Base-by-base conservation (phyloP, 2,329 filamentous ascomycete species). In the Myotisia sp. region DNA sequence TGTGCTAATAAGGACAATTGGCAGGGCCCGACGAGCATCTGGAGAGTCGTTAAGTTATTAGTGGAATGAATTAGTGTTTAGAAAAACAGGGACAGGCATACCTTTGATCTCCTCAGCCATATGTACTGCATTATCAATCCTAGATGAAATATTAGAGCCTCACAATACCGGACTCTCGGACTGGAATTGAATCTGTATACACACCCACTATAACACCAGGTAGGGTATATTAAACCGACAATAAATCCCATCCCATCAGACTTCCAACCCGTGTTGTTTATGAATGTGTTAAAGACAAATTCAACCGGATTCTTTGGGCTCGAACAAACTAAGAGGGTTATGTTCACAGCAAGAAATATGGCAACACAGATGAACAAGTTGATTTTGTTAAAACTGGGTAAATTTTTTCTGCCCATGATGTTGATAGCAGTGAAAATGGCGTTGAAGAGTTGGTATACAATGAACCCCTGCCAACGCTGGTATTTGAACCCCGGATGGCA, bases 251-350 rank as follows among this genome's bases (percentile, higher is more conserved):
- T 60, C 17, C 61, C 63, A 37, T 54, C 53, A 28, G 55, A 47
- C 4, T 43, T 33, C 63, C 61, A 67, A n/a, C 60, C 64, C 1
- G 62, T 66, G 37, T 59, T 60, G 47, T 67, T 69, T 48, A 61
- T 58, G 43, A 67, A 68, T 23, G 55, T 64, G 1, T 59, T 56
- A 39, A 67, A 69, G 42, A 68, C 65, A 45, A 67, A 67, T 9
- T 53, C 49, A 34, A 60, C 59, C 12, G 29, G 21, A 17, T 32
- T 32, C 17, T 32, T 32, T 7, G 29, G 29, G 9, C 8, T 10
- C 21, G 29, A 6, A 18, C 13, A 18, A 7, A 12, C 29, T 3
- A 32, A 16, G 3, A 32, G 29, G 3, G 29, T 32, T 10, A 32
- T 17, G 13, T 18, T 32, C 9, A 32, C 13, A 20, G 16, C 16